phyloP scores from a whole-genome alignment of 2,329 filamentous ascomycete species.

The Colletotrichum sp. region DNA sequence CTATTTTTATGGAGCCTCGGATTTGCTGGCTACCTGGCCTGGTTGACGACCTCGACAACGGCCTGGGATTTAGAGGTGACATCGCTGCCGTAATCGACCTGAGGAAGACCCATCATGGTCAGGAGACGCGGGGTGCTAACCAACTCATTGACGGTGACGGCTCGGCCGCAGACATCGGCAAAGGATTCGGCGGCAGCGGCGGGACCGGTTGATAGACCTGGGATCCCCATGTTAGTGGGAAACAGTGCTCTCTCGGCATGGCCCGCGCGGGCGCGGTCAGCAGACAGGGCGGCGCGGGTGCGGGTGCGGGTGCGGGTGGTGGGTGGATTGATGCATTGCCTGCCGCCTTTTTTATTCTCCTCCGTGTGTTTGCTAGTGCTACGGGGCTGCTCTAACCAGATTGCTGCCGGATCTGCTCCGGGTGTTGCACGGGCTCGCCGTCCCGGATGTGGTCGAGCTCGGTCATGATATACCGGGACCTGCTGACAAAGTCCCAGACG shows the following conservation, averaged over 20 bases:
- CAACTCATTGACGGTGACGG: conserved; percentile 35
- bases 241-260: neutral
- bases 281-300: neutral
- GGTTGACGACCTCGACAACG: conserved; percentile 25
- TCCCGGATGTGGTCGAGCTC: conserved; percentile 44
- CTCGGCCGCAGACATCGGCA: conserved; percentile 34
- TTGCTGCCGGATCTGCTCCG: conserved; percentile 38
- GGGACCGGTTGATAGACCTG: conserved; percentile 8
- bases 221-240: conserved; percentile 5
- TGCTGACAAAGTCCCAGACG: conserved; percentile 46
- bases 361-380: neutral
- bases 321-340: neutral
- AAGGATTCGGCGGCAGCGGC: conserved; percentile 30
- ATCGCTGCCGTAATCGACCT: conserved; percentile 32
- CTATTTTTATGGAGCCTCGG: neutral
- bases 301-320: neutral
- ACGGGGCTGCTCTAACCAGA: conserved; percentile 26
- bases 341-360: neutral
- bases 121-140: conserved; percentile 33
- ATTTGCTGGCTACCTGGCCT: neutral
- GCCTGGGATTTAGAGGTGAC: conserved; percentile 31
- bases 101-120: conserved; percentile 34
- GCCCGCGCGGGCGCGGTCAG: neutral
- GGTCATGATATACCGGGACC: conserved; percentile 45
- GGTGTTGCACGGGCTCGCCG: conserved; percentile 35